These are phyloP conservation scores for Fusarium coicis DNA, from an alignment of 2,329 filamentous ascomycete species.

Conservation along the genomic window DNA sequence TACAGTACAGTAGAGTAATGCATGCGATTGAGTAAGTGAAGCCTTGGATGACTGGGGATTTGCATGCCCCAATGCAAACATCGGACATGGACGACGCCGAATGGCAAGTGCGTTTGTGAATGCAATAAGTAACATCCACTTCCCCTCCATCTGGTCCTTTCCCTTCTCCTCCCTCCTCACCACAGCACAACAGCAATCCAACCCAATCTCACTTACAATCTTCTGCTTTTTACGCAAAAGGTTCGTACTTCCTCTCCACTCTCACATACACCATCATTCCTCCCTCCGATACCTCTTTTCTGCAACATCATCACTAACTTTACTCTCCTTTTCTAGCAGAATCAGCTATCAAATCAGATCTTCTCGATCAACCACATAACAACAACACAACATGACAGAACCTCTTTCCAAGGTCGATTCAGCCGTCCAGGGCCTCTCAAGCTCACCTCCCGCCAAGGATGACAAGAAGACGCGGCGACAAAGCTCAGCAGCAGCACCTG, in stretches of 20 bases:
- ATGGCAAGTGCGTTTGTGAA: slow-evolving; percentile 29
- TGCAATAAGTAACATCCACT: slow-evolving; percentile 51
- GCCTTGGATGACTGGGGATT: slow-evolving; percentile 34
- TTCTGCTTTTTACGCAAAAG: slow-evolving; percentile 42
- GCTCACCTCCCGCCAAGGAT: slow-evolving; percentile 72
- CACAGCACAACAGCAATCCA: slow-evolving; percentile 39
- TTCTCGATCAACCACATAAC: slow-evolving; percentile 37
- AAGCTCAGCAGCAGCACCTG: slow-evolving; percentile 77
- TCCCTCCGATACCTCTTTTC: neutral
- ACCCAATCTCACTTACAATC: slow-evolving; percentile 29
- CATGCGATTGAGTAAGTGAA: neutral
- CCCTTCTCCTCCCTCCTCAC: slow-evolving; percentile 43
- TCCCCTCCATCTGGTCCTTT: slow-evolving; percentile 42
- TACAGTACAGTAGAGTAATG: slow-evolving; percentile 27
- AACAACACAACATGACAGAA: slow-evolving; percentile 50
- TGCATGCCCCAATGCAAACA: slow-evolving; percentile 15
- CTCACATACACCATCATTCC: neutral
- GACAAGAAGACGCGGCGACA: slow-evolving; percentile 71
- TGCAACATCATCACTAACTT: slow-evolving; percentile 20
- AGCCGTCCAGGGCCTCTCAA: slow-evolving; percentile 81
- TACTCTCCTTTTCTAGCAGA: slow-evolving; percentile 21
- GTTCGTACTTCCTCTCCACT: slow-evolving; percentile 13
- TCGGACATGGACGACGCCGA: slow-evolving; percentile 30
- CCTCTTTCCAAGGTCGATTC: slow-evolving; percentile 91
- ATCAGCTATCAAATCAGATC: slow-evolving; percentile 30